Evolutionary conservation across 768 basidiomycete species (phyloP).

Genomic region (Paxillus rubicundulus): DNA sequence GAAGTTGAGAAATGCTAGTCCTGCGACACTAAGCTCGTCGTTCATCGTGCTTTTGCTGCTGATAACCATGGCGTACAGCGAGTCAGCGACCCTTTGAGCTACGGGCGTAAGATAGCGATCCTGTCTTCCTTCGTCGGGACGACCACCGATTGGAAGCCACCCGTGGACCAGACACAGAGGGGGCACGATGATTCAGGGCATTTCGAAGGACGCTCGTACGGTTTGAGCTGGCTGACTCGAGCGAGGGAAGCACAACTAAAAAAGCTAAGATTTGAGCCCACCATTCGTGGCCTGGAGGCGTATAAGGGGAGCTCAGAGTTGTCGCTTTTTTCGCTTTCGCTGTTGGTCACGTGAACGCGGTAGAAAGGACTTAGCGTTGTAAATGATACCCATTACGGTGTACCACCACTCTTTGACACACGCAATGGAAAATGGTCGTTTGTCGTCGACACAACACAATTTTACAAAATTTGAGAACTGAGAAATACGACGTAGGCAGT

Average conservation of each 20-base stretch:
- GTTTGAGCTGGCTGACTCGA: slow-evolving; percentile 26
- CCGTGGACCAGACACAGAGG: slow-evolving; percentile 49
- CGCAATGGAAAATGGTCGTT: too few relatives aligned
- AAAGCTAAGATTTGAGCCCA: too few relatives aligned
- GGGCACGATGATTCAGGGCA: slow-evolving; percentile 2
- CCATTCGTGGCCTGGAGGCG: too few relatives aligned
- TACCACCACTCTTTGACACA: too few relatives aligned
- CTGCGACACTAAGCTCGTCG: slow-evolving; percentile 54
- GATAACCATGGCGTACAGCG: slow-evolving; percentile 51
- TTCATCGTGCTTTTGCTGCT: slow-evolving; percentile 35
- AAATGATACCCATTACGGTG: too few relatives aligned
- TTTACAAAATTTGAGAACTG: too few relatives aligned
- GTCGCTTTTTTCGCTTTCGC: too few relatives aligned
- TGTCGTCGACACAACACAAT: too few relatives aligned
- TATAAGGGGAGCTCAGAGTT: too few relatives aligned
- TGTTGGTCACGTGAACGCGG: too few relatives aligned
- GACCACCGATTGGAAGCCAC: slow-evolving; percentile 43
- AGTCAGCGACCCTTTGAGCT: slow-evolving; percentile 47
- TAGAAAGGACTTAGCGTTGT: too few relatives aligned
- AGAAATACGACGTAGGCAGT: too few relatives aligned
- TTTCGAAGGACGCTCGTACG: slow-evolving; percentile 29
- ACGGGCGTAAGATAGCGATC: slow-evolving; percentile 42
- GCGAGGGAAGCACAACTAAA: slow-evolving; percentile 36
- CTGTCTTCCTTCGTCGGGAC: slow-evolving; percentile 35
- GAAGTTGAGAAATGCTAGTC: slow-evolving; percentile 49